Evolutionary conservation across 352 stramenopile species (phyloP).

Genomic region (Pythium aphanidermatum): DNA sequence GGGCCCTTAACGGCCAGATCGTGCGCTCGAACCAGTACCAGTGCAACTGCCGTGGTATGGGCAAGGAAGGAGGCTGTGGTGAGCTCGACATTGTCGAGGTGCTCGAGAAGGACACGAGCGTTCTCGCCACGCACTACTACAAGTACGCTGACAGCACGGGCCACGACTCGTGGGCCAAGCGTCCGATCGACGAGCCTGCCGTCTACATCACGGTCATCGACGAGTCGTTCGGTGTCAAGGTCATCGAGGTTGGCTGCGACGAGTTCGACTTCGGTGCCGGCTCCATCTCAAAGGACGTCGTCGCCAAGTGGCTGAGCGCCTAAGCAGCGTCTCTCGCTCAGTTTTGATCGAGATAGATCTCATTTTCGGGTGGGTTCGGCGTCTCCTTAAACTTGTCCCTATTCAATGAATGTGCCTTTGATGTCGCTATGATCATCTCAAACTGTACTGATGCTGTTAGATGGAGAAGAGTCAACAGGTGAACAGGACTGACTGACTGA

Average conservation of each 20-base stretch:
- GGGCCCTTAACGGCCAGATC: slow-evolving; percentile 66
- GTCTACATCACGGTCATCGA: slow-evolving; percentile 78
- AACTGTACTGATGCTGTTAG: neutral
- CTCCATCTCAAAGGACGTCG: slow-evolving; percentile 43
- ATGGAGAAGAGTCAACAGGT: no score
- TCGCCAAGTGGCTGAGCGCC: slow-evolving; percentile 47
- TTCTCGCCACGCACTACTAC: slow-evolving; percentile 79
- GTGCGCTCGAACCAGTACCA: slow-evolving; percentile 68
- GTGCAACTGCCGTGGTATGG: slow-evolving; percentile 76
- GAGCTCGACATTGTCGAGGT: slow-evolving; percentile 79
- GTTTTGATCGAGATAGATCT: no score
- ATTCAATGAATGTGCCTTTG: no score
- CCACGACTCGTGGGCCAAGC: slow-evolving; percentile 55
- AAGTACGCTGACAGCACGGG: slow-evolving; percentile 58
- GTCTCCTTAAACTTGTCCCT: no score
- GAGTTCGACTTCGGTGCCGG: slow-evolving; percentile 59
- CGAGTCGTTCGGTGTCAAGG: slow-evolving; percentile 56
- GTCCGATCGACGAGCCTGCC: slow-evolving; percentile 32
- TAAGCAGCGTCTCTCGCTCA: slow-evolving; percentile 15
- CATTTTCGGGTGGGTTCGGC: slow-evolving; percentile 7
- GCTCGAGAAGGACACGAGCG: slow-evolving; percentile 48
- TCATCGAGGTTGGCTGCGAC: slow-evolving; percentile 43
- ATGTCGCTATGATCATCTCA: neutral
- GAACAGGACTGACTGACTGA: no score
- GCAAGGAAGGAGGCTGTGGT: slow-evolving; percentile 54